Conservation (phyloP, 208 protist species). For the Crithidia fasciculata region DNA sequence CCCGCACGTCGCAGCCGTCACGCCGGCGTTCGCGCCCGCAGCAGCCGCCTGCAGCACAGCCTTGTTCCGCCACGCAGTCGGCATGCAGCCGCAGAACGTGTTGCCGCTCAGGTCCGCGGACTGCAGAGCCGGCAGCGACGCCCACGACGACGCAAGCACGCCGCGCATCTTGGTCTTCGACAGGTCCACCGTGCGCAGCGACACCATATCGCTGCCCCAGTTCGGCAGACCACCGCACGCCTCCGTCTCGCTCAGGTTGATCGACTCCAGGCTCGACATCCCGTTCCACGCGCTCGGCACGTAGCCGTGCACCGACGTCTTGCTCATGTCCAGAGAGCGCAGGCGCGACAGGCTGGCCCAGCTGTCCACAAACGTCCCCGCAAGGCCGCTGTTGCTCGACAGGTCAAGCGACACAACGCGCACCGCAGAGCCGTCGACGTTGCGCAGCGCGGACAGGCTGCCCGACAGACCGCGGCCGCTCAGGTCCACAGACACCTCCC, state of each 20-base stretch:
- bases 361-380: conserved; percentile 19
- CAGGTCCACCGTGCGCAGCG: background rate
- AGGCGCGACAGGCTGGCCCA: conserved; percentile 26
- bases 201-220: conserved; percentile 13
- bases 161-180: background rate
- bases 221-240: conserved; percentile 27
- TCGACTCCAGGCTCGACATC: conserved; percentile 21
- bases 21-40: background rate
- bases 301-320: conserved; percentile 18
- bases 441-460: conserved; percentile 7
- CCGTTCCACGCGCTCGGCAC: conserved; percentile 28
- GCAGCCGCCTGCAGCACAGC: conserved; percentile 10
- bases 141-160: conserved; percentile 13
- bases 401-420: conserved; percentile 22
- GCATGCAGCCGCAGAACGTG: conserved; percentile 24
- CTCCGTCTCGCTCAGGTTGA: conserved; percentile 21
- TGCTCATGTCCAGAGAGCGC: conserved; percentile 29
- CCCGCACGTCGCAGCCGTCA: conserved; percentile 7
- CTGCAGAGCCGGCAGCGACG: conserved; percentile 5
- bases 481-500: no score
- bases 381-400: conserved; percentile 19
- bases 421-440: conserved; percentile 5
- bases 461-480: background rate
- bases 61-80: conserved; percentile 10
- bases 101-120: conserved; percentile 18